Percentiles rank a stretch among this genome's conserved stretches.
Evolutionary conservation across 1,139 yeast species (phyloP).

Genomic region (Hyphopichia khmerensis): DNA sequence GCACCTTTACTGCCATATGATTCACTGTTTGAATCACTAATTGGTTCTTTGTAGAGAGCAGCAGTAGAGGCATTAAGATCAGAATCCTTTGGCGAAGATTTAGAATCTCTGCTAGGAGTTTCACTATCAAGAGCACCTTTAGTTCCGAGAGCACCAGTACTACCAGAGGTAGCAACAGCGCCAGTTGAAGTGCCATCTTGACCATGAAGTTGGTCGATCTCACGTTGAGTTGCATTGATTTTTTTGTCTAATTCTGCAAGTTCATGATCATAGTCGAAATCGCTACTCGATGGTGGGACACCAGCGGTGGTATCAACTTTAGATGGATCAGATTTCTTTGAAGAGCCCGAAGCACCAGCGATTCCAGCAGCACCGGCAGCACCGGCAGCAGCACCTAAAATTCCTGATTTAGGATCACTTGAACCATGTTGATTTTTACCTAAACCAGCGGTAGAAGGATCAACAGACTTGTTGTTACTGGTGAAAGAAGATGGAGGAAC

Average conservation of each 20-base stretch:
- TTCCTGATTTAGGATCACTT: too few relatives aligned
- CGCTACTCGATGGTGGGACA: constrained; percentile 16
- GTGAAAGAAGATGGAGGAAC: background rate
- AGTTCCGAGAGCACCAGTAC: background rate
- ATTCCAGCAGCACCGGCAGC: constrained; percentile 6
- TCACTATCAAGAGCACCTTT: constrained; percentile 2
- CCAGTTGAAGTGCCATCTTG: constrained; percentile 9
- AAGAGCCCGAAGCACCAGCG: constrained; percentile 3
- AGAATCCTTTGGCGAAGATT: constrained; percentile 2
- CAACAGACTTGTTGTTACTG: too few relatives aligned
- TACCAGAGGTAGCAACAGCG: background rate
- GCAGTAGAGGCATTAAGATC: constrained; percentile 13
- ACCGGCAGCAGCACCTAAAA: background rate
- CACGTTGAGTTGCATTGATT: constrained; percentile 24
- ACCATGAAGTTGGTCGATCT: constrained; percentile 19
- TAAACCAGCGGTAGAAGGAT: background rate
- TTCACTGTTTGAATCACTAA: constrained; percentile 8
- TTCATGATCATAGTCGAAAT: constrained; percentile 22
- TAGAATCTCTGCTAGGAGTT: background rate
- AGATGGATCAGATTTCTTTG: constrained; percentile 5
- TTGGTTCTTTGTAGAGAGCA: constrained; percentile 16
- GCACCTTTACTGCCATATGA: constrained; percentile 6
- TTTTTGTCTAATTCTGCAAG: constrained; percentile 21
- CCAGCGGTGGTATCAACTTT: constrained; percentile 9
- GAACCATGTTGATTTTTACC: too few relatives aligned